phyloP scores from a whole-genome alignment of 305 asterid genomes.

The Plantago lanceolata region DNA sequence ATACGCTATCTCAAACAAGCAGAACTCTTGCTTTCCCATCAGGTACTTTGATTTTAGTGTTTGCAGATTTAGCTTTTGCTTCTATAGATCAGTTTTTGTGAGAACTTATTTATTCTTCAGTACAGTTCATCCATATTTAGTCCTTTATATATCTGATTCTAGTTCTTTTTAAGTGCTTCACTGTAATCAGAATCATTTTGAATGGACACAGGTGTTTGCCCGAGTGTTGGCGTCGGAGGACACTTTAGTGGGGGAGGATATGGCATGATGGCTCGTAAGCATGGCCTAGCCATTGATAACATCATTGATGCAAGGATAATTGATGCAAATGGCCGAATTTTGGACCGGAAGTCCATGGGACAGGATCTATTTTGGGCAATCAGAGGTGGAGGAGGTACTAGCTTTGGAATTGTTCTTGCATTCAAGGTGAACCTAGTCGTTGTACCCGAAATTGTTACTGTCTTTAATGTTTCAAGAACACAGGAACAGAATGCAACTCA shows the following conservation, averaged over 20 bases:
- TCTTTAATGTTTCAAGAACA: slow-evolving; percentile 36
- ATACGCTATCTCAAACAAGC: slow-evolving; percentile 30
- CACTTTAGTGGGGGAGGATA: slow-evolving; percentile 45
- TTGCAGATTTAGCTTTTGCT: no score
- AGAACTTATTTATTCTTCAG: no score
- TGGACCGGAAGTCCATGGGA: slow-evolving; percentile 36
- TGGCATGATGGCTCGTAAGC: slow-evolving; percentile 33
- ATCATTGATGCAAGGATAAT: slow-evolving; percentile 36
- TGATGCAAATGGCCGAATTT: slow-evolving; percentile 31
- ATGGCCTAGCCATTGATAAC: slow-evolving; percentile 33
- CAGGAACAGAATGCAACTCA: slow-evolving; percentile 35
- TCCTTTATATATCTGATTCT: background rate
- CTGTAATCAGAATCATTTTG: no score
- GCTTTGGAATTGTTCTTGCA: slow-evolving; percentile 37
- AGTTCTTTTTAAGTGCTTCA: background rate
- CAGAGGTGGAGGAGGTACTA: slow-evolving; percentile 43
- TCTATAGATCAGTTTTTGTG: no score
- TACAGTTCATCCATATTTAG: background rate
- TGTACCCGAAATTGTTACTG: slow-evolving; percentile 34
- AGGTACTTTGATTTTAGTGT: background rate
- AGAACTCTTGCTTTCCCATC: slow-evolving; percentile 38
- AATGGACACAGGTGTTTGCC: slow-evolving; percentile 26
- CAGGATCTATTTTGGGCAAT: slow-evolving; percentile 48
- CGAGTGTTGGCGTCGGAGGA: slow-evolving; percentile 47
- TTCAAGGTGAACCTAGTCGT: slow-evolving; percentile 29